Evolutionary conservation across 371 early-diverging fungal genomes (phyloP).

Genomic region (Catenaria anguillulae): DNA sequence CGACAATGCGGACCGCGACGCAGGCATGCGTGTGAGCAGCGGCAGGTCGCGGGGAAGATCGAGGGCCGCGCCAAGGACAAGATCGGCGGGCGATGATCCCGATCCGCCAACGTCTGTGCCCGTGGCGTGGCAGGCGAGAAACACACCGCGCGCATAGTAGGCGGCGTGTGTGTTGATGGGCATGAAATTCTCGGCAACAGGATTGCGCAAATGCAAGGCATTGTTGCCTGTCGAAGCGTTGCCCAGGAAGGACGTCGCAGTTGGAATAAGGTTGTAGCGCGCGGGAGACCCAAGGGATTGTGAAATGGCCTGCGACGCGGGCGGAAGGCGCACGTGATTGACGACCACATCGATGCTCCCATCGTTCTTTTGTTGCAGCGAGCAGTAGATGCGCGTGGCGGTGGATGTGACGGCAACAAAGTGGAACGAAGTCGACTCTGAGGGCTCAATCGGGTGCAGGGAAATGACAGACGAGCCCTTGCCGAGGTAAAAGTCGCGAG

Average conservation of each 20-base stretch:
- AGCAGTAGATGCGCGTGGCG: constrained; percentile 9
- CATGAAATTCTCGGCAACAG: too few relatives aligned
- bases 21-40: too few relatives aligned
- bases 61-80: background rate
- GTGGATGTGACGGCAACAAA: constrained; percentile 51
- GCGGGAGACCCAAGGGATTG: background rate
- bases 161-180: background rate
- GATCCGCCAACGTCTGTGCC: too few relatives aligned
- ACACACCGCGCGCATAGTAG: background rate
- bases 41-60: background rate
- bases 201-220: too few relatives aligned
- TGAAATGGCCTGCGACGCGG: constrained; percentile 16
- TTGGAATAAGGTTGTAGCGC: background rate
- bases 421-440: constrained; percentile 44
- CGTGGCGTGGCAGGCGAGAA: background rate
- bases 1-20: too few relatives aligned
- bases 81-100: too few relatives aligned
- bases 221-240: too few relatives aligned
- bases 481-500: background rate
- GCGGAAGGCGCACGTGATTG: constrained; percentile 54
- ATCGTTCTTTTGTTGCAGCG: too few relatives aligned
- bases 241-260: too few relatives aligned
- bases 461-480: constrained; percentile 37
- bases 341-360: too few relatives aligned
- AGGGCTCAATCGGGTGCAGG: constrained; percentile 41